Conservation (phyloP, 176 grass and related monocot species). For the Luzula sylvatica region DNA sequence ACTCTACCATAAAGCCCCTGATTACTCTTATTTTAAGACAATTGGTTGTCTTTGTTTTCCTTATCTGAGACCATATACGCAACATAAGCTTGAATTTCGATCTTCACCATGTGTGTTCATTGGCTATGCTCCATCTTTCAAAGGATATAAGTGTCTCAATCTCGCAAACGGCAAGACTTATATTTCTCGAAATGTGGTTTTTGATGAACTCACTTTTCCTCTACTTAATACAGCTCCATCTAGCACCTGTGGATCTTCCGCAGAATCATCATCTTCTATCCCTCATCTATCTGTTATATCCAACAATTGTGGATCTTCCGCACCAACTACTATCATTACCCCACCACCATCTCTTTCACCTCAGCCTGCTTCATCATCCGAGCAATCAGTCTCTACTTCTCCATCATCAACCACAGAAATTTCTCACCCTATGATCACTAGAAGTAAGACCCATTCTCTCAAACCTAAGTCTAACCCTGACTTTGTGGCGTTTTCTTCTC, state of each 20-base stretch:
- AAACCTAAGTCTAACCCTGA: not conserved
- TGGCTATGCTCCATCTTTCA: not conserved
- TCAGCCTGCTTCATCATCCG: not conserved
- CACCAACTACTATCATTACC: too few relatives aligned
- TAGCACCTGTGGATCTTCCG: not conserved
- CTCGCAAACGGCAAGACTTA: not conserved
- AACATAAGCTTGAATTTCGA: not conserved
- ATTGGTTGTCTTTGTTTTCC: not conserved
- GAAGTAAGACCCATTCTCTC: not conserved
- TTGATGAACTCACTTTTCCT: conserved; percentile 10
- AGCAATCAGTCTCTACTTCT: not conserved
- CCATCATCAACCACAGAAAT: not conserved
- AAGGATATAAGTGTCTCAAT: conserved; percentile 8
- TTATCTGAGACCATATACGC: not conserved
- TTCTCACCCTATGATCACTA: not conserved
- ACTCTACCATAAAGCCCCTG: not conserved
- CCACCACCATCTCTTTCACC: too few relatives aligned
- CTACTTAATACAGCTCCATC: not conserved
- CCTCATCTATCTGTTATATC: too few relatives aligned
- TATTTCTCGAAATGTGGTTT: not conserved
- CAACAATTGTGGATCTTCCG: too few relatives aligned
- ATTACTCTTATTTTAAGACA: not conserved
- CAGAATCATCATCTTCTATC: too few relatives aligned
- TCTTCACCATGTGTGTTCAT: not conserved
- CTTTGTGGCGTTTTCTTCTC: not conserved